Evolutionary conservation across 768 basidiomycete species (phyloP).

Genomic region (Cantharellus cinnabarinus): DNA sequence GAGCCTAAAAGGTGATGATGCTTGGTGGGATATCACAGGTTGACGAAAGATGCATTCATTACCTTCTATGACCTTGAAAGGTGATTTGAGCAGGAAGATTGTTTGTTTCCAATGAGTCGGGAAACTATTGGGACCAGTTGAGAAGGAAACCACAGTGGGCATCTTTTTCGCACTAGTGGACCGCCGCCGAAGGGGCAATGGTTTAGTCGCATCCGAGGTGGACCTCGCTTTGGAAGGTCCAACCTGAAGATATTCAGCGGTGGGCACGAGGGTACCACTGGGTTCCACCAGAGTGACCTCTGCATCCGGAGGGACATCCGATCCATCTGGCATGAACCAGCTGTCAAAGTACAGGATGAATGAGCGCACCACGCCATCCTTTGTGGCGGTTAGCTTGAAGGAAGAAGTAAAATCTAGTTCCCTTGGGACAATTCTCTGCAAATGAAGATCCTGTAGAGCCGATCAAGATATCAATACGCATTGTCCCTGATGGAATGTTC

Average conservation of each 20-base stretch:
- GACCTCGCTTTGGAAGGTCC: slow-evolving; percentile 2
- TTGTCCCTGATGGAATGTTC: slow-evolving; percentile 4
- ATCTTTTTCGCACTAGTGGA: slow-evolving; percentile 8
- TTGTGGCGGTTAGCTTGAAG: slow-evolving; percentile 46
- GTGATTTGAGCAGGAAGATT: slow-evolving; percentile 62
- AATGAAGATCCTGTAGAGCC: slow-evolving; percentile 47
- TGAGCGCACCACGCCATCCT: slow-evolving; percentile 37
- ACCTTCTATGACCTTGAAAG: slow-evolving; percentile 62
- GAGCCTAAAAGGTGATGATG: slow-evolving; percentile 29
- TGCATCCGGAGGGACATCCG: slow-evolving; percentile 30
- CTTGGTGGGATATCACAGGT: neutral
- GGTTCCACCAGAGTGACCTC: slow-evolving; percentile 26
- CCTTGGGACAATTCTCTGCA: slow-evolving; percentile 38
- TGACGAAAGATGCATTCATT: slow-evolving; percentile 10
- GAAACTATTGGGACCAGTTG: slow-evolving; percentile 70
- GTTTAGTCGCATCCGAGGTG: slow-evolving; percentile 2
- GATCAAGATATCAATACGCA: neutral
- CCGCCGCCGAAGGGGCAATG: slow-evolving; percentile 1
- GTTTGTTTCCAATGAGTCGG: slow-evolving; percentile 98
- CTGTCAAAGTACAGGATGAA: slow-evolving; percentile 90
- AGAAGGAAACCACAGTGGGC: slow-evolving; percentile 25
- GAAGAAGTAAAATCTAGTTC: slow-evolving; percentile 64
- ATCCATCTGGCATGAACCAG: slow-evolving; percentile 54
- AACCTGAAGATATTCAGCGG: slow-evolving; percentile 6
- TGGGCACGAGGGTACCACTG: slow-evolving; percentile 12